Evolutionary conservation across 345 rosid genomes (phyloP).

Genomic region (Heritiera littoralis): DNA sequence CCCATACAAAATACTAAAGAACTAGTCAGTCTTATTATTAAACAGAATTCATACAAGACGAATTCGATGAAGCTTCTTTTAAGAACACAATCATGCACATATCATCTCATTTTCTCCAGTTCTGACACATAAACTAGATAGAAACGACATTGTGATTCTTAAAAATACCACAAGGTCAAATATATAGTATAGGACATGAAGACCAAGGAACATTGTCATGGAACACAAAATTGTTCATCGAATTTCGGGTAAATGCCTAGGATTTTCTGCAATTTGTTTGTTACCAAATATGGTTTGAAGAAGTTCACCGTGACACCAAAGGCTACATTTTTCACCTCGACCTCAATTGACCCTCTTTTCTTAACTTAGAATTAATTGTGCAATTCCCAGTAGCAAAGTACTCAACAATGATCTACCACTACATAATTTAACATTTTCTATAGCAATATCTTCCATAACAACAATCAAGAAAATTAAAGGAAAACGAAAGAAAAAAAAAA

Average conservation of each 20-base stretch:
- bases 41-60: not conserved
- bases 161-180: not conserved
- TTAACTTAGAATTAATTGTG: not conserved
- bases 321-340: not conserved
- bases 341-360: not conserved
- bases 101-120: not conserved
- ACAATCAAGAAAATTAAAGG: not conserved
- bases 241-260: not conserved
- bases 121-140: not conserved
- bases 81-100: not conserved
- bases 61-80: not conserved
- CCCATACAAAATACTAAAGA: not conserved
- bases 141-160: not conserved
- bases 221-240: not conserved
- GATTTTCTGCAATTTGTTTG: not conserved
- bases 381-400: not conserved
- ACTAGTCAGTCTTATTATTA: not conserved
- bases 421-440: not conserved
- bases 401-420: not conserved
- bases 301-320: not conserved
- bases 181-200: not conserved
- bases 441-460: not conserved
- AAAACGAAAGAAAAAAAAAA: not conserved
- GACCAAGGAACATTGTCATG: not conserved
- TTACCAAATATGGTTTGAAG: not conserved